phyloP scores from a whole-genome alignment of 345 rosid genomes.

The Euphorbia pulcherrima region DNA sequence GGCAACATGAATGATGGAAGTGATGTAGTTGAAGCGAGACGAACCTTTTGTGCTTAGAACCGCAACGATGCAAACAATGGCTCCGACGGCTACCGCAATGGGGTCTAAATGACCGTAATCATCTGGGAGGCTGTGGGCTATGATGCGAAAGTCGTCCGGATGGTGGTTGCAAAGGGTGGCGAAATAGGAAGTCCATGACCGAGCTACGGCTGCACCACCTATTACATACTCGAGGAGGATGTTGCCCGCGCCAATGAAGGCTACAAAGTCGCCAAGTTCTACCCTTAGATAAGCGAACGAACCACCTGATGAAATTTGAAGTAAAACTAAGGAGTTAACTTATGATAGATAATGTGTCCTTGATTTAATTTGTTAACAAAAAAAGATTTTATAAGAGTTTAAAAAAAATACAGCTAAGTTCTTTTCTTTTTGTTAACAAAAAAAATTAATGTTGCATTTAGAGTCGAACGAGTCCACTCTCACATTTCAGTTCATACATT shows the following conservation, averaged over 20 bases:
- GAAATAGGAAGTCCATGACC: conserved; percentile 25
- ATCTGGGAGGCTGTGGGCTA: conserved; percentile 16
- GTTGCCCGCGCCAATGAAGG: conserved; percentile 28
- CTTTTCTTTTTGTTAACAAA: no score
- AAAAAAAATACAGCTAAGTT: no score
- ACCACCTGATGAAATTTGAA: conserved; percentile 9
- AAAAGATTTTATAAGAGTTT: no score
- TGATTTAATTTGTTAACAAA: no score
- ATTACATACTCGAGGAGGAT: conserved; percentile 26
- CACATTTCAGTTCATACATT: no score
- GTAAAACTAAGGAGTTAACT: neutral
- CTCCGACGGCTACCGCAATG: conserved; percentile 15
- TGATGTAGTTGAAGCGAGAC: conserved; percentile 21
- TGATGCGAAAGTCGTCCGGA: conserved; percentile 20
- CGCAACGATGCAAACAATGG: conserved; percentile 14
- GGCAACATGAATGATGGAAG: conserved; percentile 19
- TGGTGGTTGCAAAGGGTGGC: conserved; percentile 23
- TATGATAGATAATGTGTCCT: no score
- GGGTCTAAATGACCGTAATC: conserved; percentile 26
- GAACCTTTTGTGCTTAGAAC: conserved; percentile 27
- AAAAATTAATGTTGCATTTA: no score
- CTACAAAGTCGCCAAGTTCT: conserved; percentile 26
- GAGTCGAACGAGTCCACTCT: no score
- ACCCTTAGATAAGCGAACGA: conserved; percentile 26
- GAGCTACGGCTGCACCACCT: conserved; percentile 18